phyloP scores from a whole-genome alignment of 768 basidiomycete species.

The Cystoderma amianthinum region DNA sequence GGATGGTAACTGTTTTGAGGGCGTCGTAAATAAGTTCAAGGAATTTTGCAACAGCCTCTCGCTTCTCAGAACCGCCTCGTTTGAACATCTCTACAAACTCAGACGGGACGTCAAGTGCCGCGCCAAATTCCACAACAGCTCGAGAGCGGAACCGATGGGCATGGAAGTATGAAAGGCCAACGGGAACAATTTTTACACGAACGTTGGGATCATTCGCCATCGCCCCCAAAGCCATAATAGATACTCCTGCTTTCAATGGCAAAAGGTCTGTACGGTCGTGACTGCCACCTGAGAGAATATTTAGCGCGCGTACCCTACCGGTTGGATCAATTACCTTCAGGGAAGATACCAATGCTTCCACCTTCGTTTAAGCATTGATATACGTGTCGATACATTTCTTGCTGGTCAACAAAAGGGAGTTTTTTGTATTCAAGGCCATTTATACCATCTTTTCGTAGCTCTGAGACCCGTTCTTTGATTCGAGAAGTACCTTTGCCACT shows the following conservation, averaged over 20 bases:
- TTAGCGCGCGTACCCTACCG: slow-evolving; percentile 1
- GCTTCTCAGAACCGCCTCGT: slow-evolving; percentile 79
- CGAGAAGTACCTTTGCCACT: slow-evolving; percentile 65
- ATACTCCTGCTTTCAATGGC: slow-evolving; percentile 95
- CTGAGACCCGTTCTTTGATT: slow-evolving; percentile 60
- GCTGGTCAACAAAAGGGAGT: slow-evolving; percentile 88
- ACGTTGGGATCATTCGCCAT: slow-evolving; percentile 88
- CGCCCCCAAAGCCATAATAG: slow-evolving; percentile 96
- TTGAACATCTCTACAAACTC: slow-evolving; percentile 90
- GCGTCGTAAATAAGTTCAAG: slow-evolving; percentile 89
- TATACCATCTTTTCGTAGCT: slow-evolving; percentile 46
- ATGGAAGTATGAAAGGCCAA: slow-evolving; percentile 72
- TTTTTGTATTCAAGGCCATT: slow-evolving; percentile 73
- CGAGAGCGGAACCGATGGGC: slow-evolving; percentile 88
- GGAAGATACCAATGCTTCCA: slow-evolving; percentile 94
- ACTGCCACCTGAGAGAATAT: slow-evolving; percentile 69
- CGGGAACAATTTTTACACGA: slow-evolving; percentile 88
- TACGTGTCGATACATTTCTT: slow-evolving; percentile 90
- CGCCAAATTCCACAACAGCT: slow-evolving; percentile 95
- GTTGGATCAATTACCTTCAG: slow-evolving; percentile 63
- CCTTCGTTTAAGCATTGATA: slow-evolving; percentile 82
- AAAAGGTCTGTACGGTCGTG: slow-evolving; percentile 96
- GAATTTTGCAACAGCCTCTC: slow-evolving; percentile 85
- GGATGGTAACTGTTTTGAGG: slow-evolving; percentile 91
- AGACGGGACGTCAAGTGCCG: slow-evolving; percentile 84